Base-by-base conservation (phyloP, 78 protist species). In the Chrysochromulina tobinii region DNA sequence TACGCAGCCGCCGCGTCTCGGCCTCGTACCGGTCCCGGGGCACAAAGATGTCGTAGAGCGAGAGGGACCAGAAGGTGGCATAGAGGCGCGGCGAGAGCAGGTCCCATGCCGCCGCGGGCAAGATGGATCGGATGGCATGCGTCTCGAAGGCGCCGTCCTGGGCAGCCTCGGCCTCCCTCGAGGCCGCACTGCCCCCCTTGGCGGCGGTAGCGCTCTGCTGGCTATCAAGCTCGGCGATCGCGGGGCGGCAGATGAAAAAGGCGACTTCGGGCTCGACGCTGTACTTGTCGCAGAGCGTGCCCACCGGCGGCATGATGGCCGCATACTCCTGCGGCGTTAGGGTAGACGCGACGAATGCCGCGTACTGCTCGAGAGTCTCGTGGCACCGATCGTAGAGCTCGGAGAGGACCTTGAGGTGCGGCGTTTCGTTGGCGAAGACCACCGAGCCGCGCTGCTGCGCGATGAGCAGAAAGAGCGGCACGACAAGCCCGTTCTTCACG, bases 351-450 rank as follows among this genome's bases (percentile, higher is more conserved):
- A 69, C 5, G 55, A 73, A 48, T 14, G 57, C 0, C 77, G 20
- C 27, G 69, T 9, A 5, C 53, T 18, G 27, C 58, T 94, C 20
- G 3, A 94, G 55, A 20, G 95, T 93, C 27, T 92, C 95, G 64
- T 94, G 96, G 87, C 95, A 93, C 50, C 94, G 94, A 88, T 95
- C 96, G 64, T 72, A 91, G 14, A 91, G 92, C 72, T 95, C 95
- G 73, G 88, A 85, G 25, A 95, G 53, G 11, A 94, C n/a, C 83
- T 91, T 94, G 51, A 95, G 90, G 17, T 94, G 90, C 67, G 73
- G 57, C 50, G 66, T 3, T 27, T 58, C 75, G 6, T 2, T 66
- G 27, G 1, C 2, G 64, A 23, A 21, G 81, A 66, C 38, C 23
- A 14, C 0, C 20, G 81, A 51, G 20, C 48, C 2, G 7, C 67